Evolutionary conservation across 2,329 filamentous ascomycete genomes (phyloP), one percentile per base, ranked within the genome.

Genomic region (Beauveria pseudobassiana): DNA sequence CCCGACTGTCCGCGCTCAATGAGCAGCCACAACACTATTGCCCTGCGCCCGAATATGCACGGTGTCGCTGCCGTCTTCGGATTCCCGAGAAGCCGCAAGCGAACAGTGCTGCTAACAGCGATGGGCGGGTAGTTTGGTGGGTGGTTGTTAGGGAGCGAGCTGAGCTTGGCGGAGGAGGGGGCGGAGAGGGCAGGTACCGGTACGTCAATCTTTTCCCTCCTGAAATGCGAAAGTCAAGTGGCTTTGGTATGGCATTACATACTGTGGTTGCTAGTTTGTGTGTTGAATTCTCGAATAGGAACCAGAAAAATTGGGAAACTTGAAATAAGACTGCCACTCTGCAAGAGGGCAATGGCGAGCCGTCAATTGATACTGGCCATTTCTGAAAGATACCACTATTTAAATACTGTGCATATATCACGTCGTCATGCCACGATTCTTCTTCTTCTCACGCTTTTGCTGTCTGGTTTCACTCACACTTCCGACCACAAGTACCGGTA

Each of bases 401-500:
- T 2, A 12, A 14, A 5, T 14, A 5, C 34, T 38, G 12, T 38
- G 12, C 34, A 38, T 5, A 38, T 38, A 38, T 38, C 12, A 38
- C 34, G 5, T 14, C 34, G 34, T 38, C 34, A 38, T 38, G 30
- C 10, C 3, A 10, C 30, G 30, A 34, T 42, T 18, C 16, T n/a
- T 43, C 40, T 43, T 45, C 40, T 43, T 45, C 16, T 50, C 12
- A 14, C 12, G 12, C 34, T 14, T 38, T 38, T 5, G 34, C 34
- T 38, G 12, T 38, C 34, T 38, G 12, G 12, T 14, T 38, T 38
- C 34, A n/a, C 18, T 12, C 18, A 8, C 18, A 8, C 12, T 28
- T 7, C 20, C 46, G 16, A 48, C 45, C 51, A 16, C 43, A 67
- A 57, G 76, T 77, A 77, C 65, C 62, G 62, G 69, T 78, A 78